Percentiles rank a stretch among this genome's conserved stretches.
Evolutionary conservation across 768 basidiomycete species (phyloP).

Genomic region (Amanita thiersii): DNA sequence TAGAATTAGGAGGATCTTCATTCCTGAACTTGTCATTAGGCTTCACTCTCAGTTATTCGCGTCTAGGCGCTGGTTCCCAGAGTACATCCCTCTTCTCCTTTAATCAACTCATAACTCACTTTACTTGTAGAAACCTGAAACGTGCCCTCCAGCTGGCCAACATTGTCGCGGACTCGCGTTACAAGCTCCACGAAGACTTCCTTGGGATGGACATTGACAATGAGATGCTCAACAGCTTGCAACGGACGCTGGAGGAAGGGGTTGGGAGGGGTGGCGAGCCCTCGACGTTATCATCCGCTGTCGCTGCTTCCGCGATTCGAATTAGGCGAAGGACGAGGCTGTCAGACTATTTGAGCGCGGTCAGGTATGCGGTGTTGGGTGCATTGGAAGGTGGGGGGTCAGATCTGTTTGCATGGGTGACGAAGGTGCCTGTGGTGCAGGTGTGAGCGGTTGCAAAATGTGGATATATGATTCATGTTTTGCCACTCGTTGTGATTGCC

Average conservation of each 20-base stretch:
- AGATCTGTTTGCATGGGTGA: conserved; percentile 57
- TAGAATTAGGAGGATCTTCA: conserved; percentile 80
- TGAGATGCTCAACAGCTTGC: neutral
- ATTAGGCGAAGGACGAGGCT: conserved; percentile 28
- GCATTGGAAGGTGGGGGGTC: conserved; percentile 70
- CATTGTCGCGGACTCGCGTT: conserved; percentile 80
- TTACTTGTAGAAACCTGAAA: conserved; percentile 56
- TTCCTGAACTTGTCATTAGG: conserved; percentile 85
- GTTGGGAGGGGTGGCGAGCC: no score
- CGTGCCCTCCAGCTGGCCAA: conserved; percentile 72
- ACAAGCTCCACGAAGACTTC: conserved; percentile 83
- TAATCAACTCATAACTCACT: neutral
- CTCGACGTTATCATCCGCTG: no score
- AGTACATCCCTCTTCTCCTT: conserved; percentile 35
- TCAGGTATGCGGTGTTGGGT: conserved; percentile 64
- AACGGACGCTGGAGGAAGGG: neutral
- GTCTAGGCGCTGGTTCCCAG: conserved; percentile 56
- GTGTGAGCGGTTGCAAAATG: conserved; percentile 3
- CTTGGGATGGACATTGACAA: conserved; percentile 33
- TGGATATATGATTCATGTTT: no score
- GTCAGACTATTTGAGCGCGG: conserved; percentile 65
- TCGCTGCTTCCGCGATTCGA: neutral
- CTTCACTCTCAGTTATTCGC: conserved; percentile 66
- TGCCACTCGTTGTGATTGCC: no score
- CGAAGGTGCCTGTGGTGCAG: conserved; percentile 2